phyloP scores from a whole-genome alignment of 2,329 filamentous ascomycete genomes.

The Leptosphaerulina australis region DNA sequence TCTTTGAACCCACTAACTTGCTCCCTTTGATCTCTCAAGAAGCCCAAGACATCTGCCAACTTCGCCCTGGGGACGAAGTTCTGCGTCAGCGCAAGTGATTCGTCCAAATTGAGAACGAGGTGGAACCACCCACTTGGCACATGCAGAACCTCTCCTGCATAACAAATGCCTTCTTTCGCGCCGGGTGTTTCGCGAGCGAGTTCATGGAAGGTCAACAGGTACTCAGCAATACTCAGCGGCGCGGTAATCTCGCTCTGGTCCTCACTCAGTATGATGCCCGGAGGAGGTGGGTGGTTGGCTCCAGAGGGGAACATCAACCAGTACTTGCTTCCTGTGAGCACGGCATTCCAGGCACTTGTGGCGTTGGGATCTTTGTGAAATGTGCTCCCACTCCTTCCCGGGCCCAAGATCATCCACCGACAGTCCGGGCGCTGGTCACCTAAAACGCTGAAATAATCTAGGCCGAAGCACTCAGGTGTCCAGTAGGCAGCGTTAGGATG shows the following conservation, averaged over 20 bases:
- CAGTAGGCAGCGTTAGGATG: conserved; percentile 70
- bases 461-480: conserved; percentile 81
- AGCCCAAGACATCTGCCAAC: conserved; percentile 75
- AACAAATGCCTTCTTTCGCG: conserved; percentile 85
- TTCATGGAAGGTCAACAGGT: conserved; percentile 86
- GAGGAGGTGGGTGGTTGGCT: conserved; percentile 67
- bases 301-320: conserved; percentile 97
- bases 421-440: conserved; percentile 81
- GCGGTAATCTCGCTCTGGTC: conserved; percentile 94
- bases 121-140: conserved; percentile 98
- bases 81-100: conserved; percentile 87
- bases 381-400: conserved; percentile 84
- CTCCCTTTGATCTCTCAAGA: conserved; percentile 79
- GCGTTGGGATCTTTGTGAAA: conserved; percentile 85
- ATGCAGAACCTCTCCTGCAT: conserved; percentile 83
- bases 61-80: conserved; percentile 87
- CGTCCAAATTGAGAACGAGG: conserved; percentile 86
- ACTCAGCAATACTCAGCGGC: conserved; percentile 95
- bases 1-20: conserved; percentile 86
- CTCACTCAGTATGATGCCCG: conserved; percentile 85
- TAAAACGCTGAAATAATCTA: conserved; percentile 82
- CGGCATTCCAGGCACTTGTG: conserved; percentile 91
- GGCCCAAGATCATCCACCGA: conserved; percentile 91
- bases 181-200: conserved; percentile 77
- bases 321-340: conserved; percentile 88